A percentile compares a stretch with the other conserved stretches of the same genome.
These are phyloP conservation scores for Fusarium sp. DNA, from an alignment of 2,329 filamentous ascomycete species.

Conservation along the genomic window DNA sequence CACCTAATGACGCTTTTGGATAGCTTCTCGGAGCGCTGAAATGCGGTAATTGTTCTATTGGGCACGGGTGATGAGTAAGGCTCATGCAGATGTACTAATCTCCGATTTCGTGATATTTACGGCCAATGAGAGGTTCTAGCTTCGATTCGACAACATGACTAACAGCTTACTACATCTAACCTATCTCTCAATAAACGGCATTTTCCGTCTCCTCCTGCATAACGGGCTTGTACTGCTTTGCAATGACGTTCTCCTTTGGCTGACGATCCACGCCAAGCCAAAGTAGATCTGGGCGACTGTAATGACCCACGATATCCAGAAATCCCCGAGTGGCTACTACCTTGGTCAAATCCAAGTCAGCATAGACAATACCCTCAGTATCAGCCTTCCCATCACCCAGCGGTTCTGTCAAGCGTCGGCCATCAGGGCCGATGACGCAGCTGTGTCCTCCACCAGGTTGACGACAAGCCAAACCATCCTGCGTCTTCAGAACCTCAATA, in stretches of 20 bases:
- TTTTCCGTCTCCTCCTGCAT: constrained; percentile 9
- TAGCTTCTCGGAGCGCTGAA: not conserved
- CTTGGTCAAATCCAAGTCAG: constrained; percentile 61
- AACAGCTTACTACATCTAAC: not conserved
- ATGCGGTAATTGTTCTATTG: not conserved
- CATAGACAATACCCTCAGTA: constrained; percentile 62
- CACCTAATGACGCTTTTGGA: accelerated
- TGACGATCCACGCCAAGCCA: constrained; percentile 50
- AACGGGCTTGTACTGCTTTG: constrained; percentile 13
- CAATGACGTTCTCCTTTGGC: constrained; percentile 33
- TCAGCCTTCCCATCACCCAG: constrained; percentile 25
- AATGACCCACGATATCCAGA: constrained; percentile 54
- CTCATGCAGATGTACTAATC: not conserved
- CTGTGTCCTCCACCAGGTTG: constrained; percentile 41
- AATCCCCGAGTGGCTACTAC: constrained; percentile 56
- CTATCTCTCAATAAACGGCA: not conserved
- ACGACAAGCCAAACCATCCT: constrained; percentile 49
- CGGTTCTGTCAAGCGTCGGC: constrained; percentile 31
- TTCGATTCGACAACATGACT: not conserved
- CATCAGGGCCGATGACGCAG: constrained; percentile 43
- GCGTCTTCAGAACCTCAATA: constrained; percentile 56
- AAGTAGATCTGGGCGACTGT: constrained; percentile 56
- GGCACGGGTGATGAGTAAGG: not conserved
- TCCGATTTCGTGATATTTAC: not conserved
- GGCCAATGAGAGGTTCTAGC: not conserved